Evolutionary conservation across 2,329 filamentous ascomycete species (phyloP), one percentile per base, ranked within the genome.

Genomic region (Plectosphaerella cucumerina): DNA sequence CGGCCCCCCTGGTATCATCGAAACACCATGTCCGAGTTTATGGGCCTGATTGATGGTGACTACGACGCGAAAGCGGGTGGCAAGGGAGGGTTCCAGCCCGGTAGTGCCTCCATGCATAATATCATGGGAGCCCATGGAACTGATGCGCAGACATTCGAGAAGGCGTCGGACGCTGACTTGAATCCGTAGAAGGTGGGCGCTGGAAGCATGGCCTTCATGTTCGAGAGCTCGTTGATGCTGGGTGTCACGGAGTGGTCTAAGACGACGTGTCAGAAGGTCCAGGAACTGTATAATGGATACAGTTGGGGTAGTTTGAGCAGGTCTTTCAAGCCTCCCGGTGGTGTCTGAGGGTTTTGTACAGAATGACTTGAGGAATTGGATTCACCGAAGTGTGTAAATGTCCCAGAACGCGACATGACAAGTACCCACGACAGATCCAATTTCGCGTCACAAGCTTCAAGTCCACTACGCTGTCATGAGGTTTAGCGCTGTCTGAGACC

Each of bases 241-340:
- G 76, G 75, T 5, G 76, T 81, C 26, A 79, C 77, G 4, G 76
- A 80, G 22, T 81, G 77, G 76, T 77, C 76, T 2, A 62, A 59
- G 52, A 55, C 59, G 14, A 60, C 76, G 53, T 87, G 58, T 10
- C 56, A 59, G 18, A 62, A 64, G 50, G 53, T 59, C 5, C 60
- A 64, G 65, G 71, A 78, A 51, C 76, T 77, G 48, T 87, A 87
- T 58, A 86, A 84, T 63, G 76, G 75, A 9, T 81, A 86, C 65
- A 84, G 80, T 60, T 87, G 84, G 84, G 22, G 21, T 12, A 34
- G 31, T 15, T 33, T 48, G 34, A 22, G 33, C 12, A 35, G 26
- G 75, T 37, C 49, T 37, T 53, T 52, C n/a, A 43, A 20, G n/a
- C 18, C 20, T 44, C 41, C 34, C 12, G 34, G n/a, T 14, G 34